Evolutionary conservation across 108 stramenopile genomes (phyloP).

Genomic region (Stephanodiscus triporus): DNA sequence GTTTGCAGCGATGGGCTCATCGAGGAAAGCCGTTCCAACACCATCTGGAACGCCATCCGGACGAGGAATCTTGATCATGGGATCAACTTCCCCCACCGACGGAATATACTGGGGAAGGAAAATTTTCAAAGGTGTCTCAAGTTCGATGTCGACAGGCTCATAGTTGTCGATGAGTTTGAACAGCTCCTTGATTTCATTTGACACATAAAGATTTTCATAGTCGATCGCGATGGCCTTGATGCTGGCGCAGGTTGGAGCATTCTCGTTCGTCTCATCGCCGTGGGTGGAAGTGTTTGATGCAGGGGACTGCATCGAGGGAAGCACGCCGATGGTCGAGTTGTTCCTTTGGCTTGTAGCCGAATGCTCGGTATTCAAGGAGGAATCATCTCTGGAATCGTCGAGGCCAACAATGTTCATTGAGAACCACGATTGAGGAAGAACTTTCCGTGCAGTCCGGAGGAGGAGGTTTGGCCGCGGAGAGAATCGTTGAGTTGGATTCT

Average conservation of each 20-base stretch:
- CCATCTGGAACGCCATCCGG: constrained; percentile 67
- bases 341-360: background rate
- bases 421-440: no score
- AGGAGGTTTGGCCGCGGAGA: no score
- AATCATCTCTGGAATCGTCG: constrained; percentile 9
- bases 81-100: constrained; percentile 85
- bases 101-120: constrained; percentile 87
- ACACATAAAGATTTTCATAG: constrained; percentile 34
- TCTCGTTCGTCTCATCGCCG: constrained; percentile 11
- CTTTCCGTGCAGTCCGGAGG: no score
- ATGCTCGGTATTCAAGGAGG: constrained; percentile 8
- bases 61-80: constrained; percentile 81
- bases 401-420: background rate
- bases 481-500: no score
- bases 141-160: constrained; percentile 76
- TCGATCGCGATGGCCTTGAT: constrained; percentile 9
- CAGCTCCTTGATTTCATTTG: constrained; percentile 52
- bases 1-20: constrained; percentile 68
- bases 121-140: constrained; percentile 75
- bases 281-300: constrained; percentile 18
- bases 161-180: constrained; percentile 63
- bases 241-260: constrained; percentile 20
- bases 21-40: constrained; percentile 71
- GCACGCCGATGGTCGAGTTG: background rate
- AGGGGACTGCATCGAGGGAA: constrained; percentile 14